Percentiles rank a stretch among this genome's conserved stretches.
Evolutionary conservation across 1,284 basidiomycete genomes (phyloP).

Genomic region (Ustilago nuda): DNA sequence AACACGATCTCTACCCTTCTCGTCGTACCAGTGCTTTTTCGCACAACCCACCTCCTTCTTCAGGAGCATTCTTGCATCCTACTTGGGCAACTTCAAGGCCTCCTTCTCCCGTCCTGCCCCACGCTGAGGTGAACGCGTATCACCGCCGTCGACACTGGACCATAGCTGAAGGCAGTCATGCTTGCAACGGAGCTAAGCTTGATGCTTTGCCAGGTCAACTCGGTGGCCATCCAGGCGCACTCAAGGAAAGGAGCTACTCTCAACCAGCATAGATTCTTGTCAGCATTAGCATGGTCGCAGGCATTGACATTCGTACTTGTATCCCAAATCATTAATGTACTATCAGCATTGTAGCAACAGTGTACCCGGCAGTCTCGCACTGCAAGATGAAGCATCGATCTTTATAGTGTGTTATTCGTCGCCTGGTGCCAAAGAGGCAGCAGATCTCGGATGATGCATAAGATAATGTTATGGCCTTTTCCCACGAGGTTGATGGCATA

Average conservation of each 20-base stretch:
- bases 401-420: background rate
- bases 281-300: background rate
- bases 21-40: conserved; percentile 21
- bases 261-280: conserved; percentile 17
- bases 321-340: conserved; percentile 11
- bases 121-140: conserved; percentile 13
- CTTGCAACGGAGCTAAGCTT: conserved; percentile 20
- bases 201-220: conserved; percentile 15
- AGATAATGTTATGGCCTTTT: background rate
- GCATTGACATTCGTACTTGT: conserved; percentile 1
- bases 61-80: conserved; percentile 14
- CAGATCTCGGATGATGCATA: background rate
- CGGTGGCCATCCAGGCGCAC: background rate
- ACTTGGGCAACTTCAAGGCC: conserved; percentile 4
- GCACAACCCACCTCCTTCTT: conserved; percentile 1
- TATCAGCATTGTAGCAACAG: conserved; percentile 10
- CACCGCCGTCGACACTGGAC: conserved; percentile 39
- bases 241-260: conserved; percentile 26
- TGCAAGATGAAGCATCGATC: background rate
- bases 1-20: conserved; percentile 7
- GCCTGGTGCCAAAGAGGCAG: background rate
- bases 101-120: conserved; percentile 19
- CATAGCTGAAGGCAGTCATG: conserved; percentile 36
- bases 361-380: conserved; percentile 11
- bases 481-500: conserved; percentile 9